Percentiles rank a stretch among this genome's conserved stretches.
phyloP scores from a whole-genome alignment of 73 alveolate genomes.

The Uronychia setigera region DNA sequence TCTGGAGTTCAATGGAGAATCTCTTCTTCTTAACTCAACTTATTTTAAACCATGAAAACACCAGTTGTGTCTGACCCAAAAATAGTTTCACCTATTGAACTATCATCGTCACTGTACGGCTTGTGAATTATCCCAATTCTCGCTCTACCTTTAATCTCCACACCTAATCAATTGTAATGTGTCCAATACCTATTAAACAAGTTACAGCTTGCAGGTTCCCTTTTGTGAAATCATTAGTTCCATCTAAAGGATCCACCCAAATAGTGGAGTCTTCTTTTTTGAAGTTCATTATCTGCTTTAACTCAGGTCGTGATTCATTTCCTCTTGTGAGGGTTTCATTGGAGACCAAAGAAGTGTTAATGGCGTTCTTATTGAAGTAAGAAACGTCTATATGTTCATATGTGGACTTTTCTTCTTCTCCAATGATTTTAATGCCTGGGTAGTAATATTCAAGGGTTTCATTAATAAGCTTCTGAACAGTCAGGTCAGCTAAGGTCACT shows the following conservation, averaged over 20 bases:
- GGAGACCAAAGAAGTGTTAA: not conserved
- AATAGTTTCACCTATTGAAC: slow-evolving; percentile 7
- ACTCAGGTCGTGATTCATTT: not conserved
- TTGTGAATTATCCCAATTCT: slow-evolving; percentile 33
- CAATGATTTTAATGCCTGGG: slow-evolving; percentile 17
- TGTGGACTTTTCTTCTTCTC: slow-evolving; percentile 28
- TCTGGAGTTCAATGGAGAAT: not conserved
- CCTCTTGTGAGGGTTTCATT: not conserved
- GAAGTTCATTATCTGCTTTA: not conserved
- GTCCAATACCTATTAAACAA: slow-evolving; percentile 62
- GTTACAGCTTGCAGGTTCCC: slow-evolving; percentile 84
- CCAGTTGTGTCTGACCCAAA: slow-evolving; percentile 41
- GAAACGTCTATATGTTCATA: slow-evolving; percentile 25
- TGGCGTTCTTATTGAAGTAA: slow-evolving; percentile 28
- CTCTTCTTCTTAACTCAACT: not conserved
- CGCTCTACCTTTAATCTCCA: slow-evolving; percentile 8
- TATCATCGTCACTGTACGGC: slow-evolving; percentile 28
- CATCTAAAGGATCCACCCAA: slow-evolving; percentile 95
- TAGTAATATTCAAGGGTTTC: slow-evolving; percentile 16
- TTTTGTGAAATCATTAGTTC: slow-evolving; percentile 78
- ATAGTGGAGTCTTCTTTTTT: slow-evolving; percentile 48
- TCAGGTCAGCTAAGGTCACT: slow-evolving; percentile 46
- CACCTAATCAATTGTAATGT: slow-evolving; percentile 31
- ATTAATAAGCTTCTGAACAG: slow-evolving; percentile 22
- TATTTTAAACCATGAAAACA: slow-evolving; percentile 14